These are phyloP conservation scores for Agarophyton chilense DNA, from an alignment of 23 red algal species.

Conservation along the genomic window DNA sequence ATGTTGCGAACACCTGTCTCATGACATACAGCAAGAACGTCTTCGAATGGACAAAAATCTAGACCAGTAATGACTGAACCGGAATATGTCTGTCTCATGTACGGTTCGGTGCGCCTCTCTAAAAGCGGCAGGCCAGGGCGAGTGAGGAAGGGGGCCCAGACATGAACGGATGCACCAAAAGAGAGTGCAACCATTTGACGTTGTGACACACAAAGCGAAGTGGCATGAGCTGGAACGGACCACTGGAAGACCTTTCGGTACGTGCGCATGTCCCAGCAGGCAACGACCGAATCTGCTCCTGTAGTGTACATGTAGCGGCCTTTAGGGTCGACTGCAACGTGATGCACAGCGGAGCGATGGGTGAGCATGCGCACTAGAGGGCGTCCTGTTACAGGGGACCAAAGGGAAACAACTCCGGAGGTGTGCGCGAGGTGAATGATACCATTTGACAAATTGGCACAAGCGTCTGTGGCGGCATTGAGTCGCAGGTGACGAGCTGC, in stretches of 20 bases:
- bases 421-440: slow-evolving; percentile 72
- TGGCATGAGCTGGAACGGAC: slow-evolving; percentile 5
- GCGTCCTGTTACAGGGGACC: slow-evolving; percentile 70
- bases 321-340: slow-evolving; percentile 63
- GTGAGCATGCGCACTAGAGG: slow-evolving; percentile 81
- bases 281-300: slow-evolving; percentile 60
- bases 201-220: slow-evolving; percentile 55
- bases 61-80: slow-evolving; percentile 53
- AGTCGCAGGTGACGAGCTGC: slow-evolving; percentile 16
- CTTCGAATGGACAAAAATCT: slow-evolving; percentile 93
- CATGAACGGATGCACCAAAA: slow-evolving; percentile 58
- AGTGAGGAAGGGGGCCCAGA: slow-evolving; percentile 40
- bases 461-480: slow-evolving; percentile 7
- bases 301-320: slow-evolving; percentile 80
- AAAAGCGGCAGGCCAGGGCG: not conserved
- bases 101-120: slow-evolving; percentile 10
- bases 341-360: slow-evolving; percentile 70
- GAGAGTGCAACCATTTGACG: slow-evolving; percentile 59
- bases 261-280: slow-evolving; percentile 86
- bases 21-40: slow-evolving; percentile 89
- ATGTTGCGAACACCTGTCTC: slow-evolving; percentile 68
- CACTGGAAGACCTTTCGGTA: slow-evolving; percentile 27
- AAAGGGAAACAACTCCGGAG: slow-evolving; percentile 82
- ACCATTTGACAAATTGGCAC: slow-evolving; percentile 67
- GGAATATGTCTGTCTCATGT: slow-evolving; percentile 64